Conservation (phyloP, 495 filamentous ascomycete species). For the Acidiella bohemica region DNA sequence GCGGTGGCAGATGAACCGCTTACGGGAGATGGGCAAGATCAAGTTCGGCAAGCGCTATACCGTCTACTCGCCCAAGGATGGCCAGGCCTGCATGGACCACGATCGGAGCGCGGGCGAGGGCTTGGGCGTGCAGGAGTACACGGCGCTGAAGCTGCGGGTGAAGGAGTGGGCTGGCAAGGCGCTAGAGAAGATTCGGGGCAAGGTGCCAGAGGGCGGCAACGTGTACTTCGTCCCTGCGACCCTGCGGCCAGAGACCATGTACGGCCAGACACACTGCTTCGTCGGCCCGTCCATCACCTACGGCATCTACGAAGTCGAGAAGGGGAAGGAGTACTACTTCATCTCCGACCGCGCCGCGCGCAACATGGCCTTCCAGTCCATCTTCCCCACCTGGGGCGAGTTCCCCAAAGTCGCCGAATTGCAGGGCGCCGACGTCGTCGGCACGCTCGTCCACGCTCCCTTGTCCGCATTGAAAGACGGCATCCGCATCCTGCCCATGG, state of each 20-base stretch:
- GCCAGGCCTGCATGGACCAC: conserved; percentile 96
- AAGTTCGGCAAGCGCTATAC: conserved; percentile 90
- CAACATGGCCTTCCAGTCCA: conserved; percentile 92
- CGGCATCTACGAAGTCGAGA: conserved; percentile 70
- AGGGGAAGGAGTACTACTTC: conserved; percentile 67
- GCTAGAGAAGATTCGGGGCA: conserved; percentile 51
- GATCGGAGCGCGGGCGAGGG: conserved; percentile 87
- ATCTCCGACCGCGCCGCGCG: conserved; percentile 74
- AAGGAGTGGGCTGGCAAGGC: conserved; percentile 69
- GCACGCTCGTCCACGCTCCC: conserved; percentile 74
- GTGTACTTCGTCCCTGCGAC: conserved; percentile 88
- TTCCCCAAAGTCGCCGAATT: conserved; percentile 62
- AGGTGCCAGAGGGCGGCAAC: conserved; percentile 66
- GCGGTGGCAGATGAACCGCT: conserved; percentile 91
- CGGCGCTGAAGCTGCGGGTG: conserved; percentile 76
- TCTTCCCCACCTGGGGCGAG: conserved; percentile 61
- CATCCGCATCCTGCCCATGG: conserved; percentile 89
- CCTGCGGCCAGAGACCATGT: conserved; percentile 94
- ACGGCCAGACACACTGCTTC: conserved; percentile 92
- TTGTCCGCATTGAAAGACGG: conserved; percentile 74
- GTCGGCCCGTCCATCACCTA: conserved; percentile 86
- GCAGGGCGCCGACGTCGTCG: conserved; percentile 65
- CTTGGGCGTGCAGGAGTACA: conserved; percentile 82
- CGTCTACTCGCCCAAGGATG: conserved; percentile 91
- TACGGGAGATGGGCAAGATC: conserved; percentile 83